A percentile compares a stretch with the other conserved stretches of the same genome.
phyloP scores from a whole-genome alignment of 2,329 filamentous ascomycete genomes.

The Chrysoporthe puriensis region DNA sequence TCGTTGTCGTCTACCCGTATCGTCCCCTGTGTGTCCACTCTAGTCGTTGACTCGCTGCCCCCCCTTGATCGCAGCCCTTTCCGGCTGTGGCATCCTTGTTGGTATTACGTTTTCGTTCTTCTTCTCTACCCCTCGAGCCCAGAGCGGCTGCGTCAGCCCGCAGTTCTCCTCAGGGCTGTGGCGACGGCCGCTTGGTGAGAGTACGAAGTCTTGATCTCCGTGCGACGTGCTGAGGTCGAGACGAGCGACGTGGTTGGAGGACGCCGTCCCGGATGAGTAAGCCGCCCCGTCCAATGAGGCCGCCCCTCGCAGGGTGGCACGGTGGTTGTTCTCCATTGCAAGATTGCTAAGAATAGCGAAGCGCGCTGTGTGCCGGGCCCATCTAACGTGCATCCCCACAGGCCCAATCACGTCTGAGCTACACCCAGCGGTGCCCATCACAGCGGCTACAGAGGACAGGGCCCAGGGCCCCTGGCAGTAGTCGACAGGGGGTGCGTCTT shows the following conservation, averaged over 20 bases:
- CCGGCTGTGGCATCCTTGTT: not conserved
- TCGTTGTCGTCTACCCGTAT: too few species aligned
- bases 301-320: too few species aligned
- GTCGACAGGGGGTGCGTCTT: slow-evolving; percentile 12
- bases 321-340: not conserved
- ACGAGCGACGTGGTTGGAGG: slow-evolving; percentile 11
- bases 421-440: slow-evolving; percentile 23
- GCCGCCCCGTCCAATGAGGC: not conserved
- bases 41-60: slow-evolving; percentile 14
- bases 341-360: slow-evolving; percentile 29
- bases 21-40: not conserved
- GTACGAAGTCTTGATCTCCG: not conserved
- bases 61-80: not conserved
- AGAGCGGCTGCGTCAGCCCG: not conserved
- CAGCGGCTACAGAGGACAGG: slow-evolving; percentile 26
- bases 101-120: not conserved
- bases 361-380: slow-evolving; percentile 28
- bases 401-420: slow-evolving; percentile 22
- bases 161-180: not conserved
- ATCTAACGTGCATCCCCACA: slow-evolving; percentile 19
- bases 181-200: not conserved
- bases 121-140: not conserved
- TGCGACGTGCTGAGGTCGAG: not conserved
- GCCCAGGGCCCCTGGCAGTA: not conserved
- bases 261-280: slow-evolving; percentile 9